Percentiles rank a stretch among this genome's conserved stretches.
Evolutionary conservation across 2,329 filamentous ascomycete species (phyloP).

Genomic region (Helotiales sp.): DNA sequence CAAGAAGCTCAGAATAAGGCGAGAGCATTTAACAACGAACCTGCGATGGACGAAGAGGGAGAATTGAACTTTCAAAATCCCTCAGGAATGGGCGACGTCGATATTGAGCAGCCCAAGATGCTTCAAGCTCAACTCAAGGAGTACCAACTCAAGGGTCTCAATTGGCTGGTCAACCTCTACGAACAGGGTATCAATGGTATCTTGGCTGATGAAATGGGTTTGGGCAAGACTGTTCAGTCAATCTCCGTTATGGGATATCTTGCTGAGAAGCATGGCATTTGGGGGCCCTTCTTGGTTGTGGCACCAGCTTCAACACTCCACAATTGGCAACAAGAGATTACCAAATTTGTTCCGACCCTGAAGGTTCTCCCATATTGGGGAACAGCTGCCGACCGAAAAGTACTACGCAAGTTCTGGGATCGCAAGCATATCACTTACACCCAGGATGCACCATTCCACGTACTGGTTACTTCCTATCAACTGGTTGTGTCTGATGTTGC

Average conservation of each 20-base stretch:
- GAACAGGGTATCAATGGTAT: constrained; percentile 99
- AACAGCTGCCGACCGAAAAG: constrained; percentile 88
- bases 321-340: constrained; percentile 99
- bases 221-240: constrained; percentile 97
- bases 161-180: constrained; percentile 98
- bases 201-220: constrained; percentile 97
- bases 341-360: constrained; percentile 89
- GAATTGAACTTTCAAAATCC: constrained; percentile 99
- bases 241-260: constrained; percentile 99
- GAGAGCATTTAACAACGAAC: constrained; percentile 82
- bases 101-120: constrained; percentile 92
- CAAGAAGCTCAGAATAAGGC: constrained; percentile 93
- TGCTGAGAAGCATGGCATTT: constrained; percentile 95
- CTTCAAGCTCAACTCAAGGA: constrained; percentile 94
- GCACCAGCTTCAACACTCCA: constrained; percentile 94
- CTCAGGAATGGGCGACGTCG: constrained; percentile 88
- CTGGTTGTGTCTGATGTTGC: constrained; percentile 93
- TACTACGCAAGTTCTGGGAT: constrained; percentile 98
- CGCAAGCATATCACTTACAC: constrained; percentile 95
- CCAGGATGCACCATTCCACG: constrained; percentile 91
- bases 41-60: constrained; percentile 82
- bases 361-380: constrained; percentile 99
- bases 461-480: constrained; percentile 95
- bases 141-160: constrained; percentile 98
- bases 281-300: constrained; percentile 96